phyloP scores from a whole-genome alignment of 2,329 filamentous ascomycete genomes.

The Dothideomycetes sp. region DNA sequence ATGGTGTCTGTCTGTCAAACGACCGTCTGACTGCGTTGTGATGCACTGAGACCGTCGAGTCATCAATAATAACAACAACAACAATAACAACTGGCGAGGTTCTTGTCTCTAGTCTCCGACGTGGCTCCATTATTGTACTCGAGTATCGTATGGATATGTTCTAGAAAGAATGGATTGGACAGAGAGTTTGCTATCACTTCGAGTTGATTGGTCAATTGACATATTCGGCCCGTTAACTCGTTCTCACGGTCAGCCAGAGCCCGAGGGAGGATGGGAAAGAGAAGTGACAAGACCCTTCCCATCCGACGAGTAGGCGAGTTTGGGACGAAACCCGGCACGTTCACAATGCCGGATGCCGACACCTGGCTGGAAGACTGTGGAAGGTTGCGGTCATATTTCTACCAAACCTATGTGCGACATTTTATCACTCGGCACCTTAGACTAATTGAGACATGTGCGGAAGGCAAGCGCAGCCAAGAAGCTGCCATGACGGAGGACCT shows the following conservation, averaged over 20 bases:
- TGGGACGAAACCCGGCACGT: slow-evolving; percentile 8
- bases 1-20: slow-evolving; percentile 9
- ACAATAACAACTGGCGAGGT: too few relatives aligned
- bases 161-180: neutral
- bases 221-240: slow-evolving; percentile 6
- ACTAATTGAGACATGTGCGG: slow-evolving; percentile 6
- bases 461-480: slow-evolving; percentile 7
- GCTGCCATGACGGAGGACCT: slow-evolving; percentile 6
- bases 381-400: neutral
- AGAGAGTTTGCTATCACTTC: neutral
- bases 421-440: neutral
- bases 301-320: slow-evolving; percentile 10
- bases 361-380: slow-evolving; percentile 6
- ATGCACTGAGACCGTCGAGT: too few relatives aligned
- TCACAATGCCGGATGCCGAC: slow-evolving; percentile 13
- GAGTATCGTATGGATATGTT: neutral
- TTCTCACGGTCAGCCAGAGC: neutral
- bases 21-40: too few relatives aligned
- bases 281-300: neutral
- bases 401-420: slow-evolving; percentile 4
- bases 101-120: too few relatives aligned
- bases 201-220: slow-evolving; percentile 2
- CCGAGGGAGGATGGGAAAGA: slow-evolving; percentile 6
- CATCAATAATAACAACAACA: too few relatives aligned
- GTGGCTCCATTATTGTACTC: too few relatives aligned